Base-by-base conservation (phyloP, 1,284 basidiomycete species). In the Leccinum holopus region DNA sequence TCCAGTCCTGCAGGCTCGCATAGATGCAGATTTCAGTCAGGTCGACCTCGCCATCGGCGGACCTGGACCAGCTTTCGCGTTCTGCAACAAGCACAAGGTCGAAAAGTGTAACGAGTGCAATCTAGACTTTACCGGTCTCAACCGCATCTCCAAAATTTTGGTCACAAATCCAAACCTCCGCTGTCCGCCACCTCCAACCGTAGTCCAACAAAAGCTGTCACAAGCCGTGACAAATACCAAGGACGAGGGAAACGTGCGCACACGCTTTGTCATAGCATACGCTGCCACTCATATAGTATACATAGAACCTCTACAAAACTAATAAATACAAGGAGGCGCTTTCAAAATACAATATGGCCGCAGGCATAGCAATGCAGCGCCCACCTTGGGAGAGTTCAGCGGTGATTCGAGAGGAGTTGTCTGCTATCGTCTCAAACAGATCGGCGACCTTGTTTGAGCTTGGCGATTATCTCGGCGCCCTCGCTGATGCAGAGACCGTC, bases 401-500 rank as follows among this genome's bases (percentile, higher is more conserved):
- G 47, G 74, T 95, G 63, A 86, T 94, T 76, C 85, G 92, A 57
- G 97, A 99, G 68, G 97, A 99, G 74, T 83, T 97, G 53, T 89
- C 92, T 10, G 87, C 94, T 33, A 84, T 94, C 66, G 76, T 99
- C 53, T 96, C 94, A 64, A 99, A 99, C 76, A 86, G 97, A 58
- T 93, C 91, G 6, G 94, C 95, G 0, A 91, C 95, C 1, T 91
- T 90, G 76, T 85, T 86, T 58, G 91, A 92, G 64, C 80, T 85
- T 1, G 87, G 87, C 7, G 92, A 96, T 77, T 88, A 84, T 75
- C 82, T 95, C 61, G 87, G 88, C 55, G 94, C 96, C 2, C 79
- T 98, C 7, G 90, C 90, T 25, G 97, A 99, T 72, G 95, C 96
- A 1, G 95, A 98, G 65, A 87, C 89, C 1, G 95, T 98, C 68